Percentiles rank a stretch among this genome's conserved stretches.
Conservation (phyloP, 2,329 filamentous ascomycete species). For the Cercospora berteroae region DNA sequence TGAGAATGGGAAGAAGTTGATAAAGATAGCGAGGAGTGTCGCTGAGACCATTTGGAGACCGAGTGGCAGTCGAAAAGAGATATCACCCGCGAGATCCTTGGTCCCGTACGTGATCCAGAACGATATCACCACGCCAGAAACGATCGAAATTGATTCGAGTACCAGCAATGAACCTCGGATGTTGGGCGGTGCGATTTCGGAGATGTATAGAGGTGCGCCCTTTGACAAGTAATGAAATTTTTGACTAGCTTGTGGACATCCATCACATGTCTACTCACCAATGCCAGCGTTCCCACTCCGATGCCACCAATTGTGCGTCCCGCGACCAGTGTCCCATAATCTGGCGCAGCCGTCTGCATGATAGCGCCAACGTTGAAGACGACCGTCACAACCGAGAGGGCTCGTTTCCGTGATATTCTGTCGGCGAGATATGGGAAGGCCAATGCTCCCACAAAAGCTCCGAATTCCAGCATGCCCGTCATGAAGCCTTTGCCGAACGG, state of each 20-base stretch:
- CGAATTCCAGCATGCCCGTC: not conserved
- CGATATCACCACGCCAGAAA: not conserved
- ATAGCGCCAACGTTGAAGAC: not conserved
- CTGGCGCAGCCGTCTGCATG: not conserved
- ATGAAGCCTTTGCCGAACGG: not conserved
- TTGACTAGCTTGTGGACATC: not conserved
- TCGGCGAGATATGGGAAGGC: not conserved
- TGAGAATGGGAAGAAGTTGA: not conserved
- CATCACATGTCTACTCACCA: not conserved
- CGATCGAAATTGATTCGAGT: not conserved
- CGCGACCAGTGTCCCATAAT: not conserved
- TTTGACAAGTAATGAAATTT: not conserved
- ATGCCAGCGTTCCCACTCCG: not conserved
- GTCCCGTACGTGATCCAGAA: not conserved
- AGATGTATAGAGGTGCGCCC: not conserved
- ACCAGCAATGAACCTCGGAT: not conserved
- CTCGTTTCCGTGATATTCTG: not conserved
- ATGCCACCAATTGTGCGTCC: not conserved
- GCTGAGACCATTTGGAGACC: not conserved
- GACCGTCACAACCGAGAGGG: not conserved
- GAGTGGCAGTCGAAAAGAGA: not conserved
- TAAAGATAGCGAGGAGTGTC: not conserved
- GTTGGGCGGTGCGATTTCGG: not conserved
- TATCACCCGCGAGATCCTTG: not conserved
- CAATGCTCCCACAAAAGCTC: not conserved